These are phyloP conservation scores for Reutealis trisperma DNA, from an alignment of 345 rosid genomes.

Conservation along the genomic window DNA sequence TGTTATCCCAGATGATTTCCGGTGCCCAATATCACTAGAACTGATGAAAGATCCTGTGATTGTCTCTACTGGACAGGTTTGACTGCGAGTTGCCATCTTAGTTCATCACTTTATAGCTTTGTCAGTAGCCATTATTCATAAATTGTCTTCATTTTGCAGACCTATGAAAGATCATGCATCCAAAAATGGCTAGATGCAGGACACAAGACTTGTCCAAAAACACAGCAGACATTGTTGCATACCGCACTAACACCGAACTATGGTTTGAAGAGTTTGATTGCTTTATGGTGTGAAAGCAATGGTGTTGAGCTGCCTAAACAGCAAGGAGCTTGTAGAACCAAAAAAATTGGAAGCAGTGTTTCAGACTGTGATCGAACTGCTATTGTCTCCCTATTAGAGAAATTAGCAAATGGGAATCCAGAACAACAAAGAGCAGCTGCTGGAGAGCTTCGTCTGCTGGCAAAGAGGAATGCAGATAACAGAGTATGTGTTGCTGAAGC, in stretches of 20 bases:
- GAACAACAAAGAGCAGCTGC: slow-evolving; percentile 95
- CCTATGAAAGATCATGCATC: slow-evolving; percentile 91
- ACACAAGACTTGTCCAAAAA: slow-evolving; percentile 93
- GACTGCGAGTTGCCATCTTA: background rate
- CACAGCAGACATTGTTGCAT: slow-evolving; percentile 91
- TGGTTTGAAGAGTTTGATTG: slow-evolving; percentile 87
- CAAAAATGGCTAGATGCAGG: slow-evolving; percentile 99
- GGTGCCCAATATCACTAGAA: slow-evolving; percentile 97
- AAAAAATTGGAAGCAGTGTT: slow-evolving; percentile 52
- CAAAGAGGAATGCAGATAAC: slow-evolving; percentile 92
- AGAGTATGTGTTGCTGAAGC: slow-evolving; percentile 94
- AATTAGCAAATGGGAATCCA: slow-evolving; percentile 55
- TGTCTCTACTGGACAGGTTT: slow-evolving; percentile 97
- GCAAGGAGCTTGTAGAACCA: slow-evolving; percentile 60
- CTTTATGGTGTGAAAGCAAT: slow-evolving; percentile 95
- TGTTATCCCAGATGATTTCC: slow-evolving; percentile 94
- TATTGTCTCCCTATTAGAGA: slow-evolving; percentile 59
- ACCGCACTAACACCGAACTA: slow-evolving; percentile 87
- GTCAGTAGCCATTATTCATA: slow-evolving; percentile 18
- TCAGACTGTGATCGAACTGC: slow-evolving; percentile 84
- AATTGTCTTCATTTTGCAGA: slow-evolving; percentile 52
- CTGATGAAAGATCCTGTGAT: slow-evolving; percentile 98
- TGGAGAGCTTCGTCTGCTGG: slow-evolving; percentile 91
- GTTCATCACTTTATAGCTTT: slow-evolving; percentile 5
- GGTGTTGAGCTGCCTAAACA: slow-evolving; percentile 87